phyloP scores from a whole-genome alignment of 345 rosid genomes.

The Leavenworthia alabamica region DNA sequence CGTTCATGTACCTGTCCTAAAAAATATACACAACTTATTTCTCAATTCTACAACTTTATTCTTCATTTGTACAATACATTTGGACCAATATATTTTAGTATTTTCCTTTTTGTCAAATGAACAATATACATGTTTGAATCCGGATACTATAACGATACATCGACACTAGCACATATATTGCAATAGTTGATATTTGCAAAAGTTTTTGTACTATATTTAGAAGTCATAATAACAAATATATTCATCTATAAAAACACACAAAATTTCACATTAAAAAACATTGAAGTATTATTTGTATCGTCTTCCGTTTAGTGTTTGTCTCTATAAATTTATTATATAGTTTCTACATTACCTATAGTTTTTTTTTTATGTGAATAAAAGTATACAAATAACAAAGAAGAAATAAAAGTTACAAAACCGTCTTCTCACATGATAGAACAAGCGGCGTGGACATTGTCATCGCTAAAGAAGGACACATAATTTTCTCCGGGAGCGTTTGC shows the following conservation, averaged over 20 bases:
- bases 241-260: neutral
- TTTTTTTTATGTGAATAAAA: neutral
- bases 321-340: neutral
- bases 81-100: neutral
- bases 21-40: neutral
- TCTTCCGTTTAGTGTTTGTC: neutral
- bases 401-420: neutral
- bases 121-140: neutral
- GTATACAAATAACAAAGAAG: neutral
- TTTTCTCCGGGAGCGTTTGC: constrained; percentile 37
- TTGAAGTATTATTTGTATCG: neutral
- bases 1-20: neutral
- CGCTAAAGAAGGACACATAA: constrained; percentile 37
- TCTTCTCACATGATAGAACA: constrained; percentile 42
- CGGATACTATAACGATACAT: neutral
- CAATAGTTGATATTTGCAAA: neutral
- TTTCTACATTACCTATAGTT: neutral
- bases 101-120: neutral
- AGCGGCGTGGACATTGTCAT: constrained; percentile 41
- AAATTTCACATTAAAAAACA: neutral
- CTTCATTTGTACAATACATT: neutral
- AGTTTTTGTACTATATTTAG: neutral
- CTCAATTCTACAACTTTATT: neutral
- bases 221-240: neutral
- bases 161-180: neutral